Evolutionary conservation across 2,329 filamentous ascomycete species (phyloP).

Genomic region (Penicillium hesseltinei): DNA sequence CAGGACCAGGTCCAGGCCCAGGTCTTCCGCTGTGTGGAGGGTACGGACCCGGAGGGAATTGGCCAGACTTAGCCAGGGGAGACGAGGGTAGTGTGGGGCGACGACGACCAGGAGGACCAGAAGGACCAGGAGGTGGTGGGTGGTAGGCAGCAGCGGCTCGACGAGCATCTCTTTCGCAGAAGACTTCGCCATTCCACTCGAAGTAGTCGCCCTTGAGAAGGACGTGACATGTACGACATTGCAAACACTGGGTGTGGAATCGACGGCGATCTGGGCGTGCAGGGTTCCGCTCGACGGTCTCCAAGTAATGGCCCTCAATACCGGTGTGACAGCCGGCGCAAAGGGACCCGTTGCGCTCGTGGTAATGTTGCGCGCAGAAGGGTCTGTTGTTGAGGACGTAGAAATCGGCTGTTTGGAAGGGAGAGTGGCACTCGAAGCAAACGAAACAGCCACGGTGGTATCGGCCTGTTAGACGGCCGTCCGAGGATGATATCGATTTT

Average conservation of each 20-base stretch:
- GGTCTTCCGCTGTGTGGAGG: conserved; percentile 10
- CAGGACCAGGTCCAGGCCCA: conserved; percentile 10
- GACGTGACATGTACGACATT: conserved; percentile 69
- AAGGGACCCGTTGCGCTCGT: conserved; percentile 82
- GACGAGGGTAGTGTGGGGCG: conserved; percentile 35
- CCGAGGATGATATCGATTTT: conserved; percentile 90
- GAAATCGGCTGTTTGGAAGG: conserved; percentile 85
- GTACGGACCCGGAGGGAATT: conserved; percentile 29
- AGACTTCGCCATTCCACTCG: conserved; percentile 75
- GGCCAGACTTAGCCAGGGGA: conserved; percentile 31
- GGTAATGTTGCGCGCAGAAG: conserved; percentile 90
- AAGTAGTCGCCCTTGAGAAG: conserved; percentile 84
- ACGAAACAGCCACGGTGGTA: conserved; percentile 97
- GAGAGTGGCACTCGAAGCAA: conserved; percentile 75
- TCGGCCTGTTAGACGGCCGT: conserved; percentile 84
- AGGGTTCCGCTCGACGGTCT: conserved; percentile 60
- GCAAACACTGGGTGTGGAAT: conserved; percentile 84
- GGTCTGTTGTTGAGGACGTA: conserved; percentile 86
- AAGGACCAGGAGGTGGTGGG: conserved; percentile 32
- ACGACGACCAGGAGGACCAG: conserved; percentile 30
- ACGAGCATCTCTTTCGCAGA: conserved; percentile 84
- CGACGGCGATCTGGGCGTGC: conserved; percentile 56
- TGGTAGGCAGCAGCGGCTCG: conserved; percentile 43
- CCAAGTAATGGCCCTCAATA: conserved; percentile 91
- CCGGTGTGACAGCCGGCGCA: conserved; percentile 77